phyloP scores from a whole-genome alignment of 805 yeast species.

The Lipomyces starkeyi region DNA sequence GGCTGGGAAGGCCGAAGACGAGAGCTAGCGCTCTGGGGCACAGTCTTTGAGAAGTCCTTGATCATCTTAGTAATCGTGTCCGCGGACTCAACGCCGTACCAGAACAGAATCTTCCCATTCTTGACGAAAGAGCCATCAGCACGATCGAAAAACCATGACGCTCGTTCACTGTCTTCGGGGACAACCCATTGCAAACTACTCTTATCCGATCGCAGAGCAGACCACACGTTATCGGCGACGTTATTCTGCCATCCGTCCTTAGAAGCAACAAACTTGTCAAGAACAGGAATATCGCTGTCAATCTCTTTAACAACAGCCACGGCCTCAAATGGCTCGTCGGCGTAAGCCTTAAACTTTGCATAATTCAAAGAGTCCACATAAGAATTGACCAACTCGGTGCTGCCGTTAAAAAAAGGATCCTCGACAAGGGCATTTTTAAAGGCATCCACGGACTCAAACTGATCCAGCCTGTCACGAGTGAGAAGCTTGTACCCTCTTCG shows the following conservation, averaged over 20 bases:
- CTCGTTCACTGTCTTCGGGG: slow-evolving; percentile 85
- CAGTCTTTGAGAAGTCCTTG: slow-evolving; percentile 18
- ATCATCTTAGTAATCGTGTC: slow-evolving; percentile 25
- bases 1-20: slow-evolving; percentile 14
- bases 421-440: slow-evolving; percentile 77
- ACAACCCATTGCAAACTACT: slow-evolving; percentile 83
- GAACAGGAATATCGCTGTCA: slow-evolving; percentile 60
- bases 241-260: slow-evolving; percentile 97
- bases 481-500: slow-evolving; percentile 94
- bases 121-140: slow-evolving; percentile 93
- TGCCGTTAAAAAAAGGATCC: slow-evolving; percentile 75
- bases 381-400: slow-evolving; percentile 75
- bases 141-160: slow-evolving; percentile 88
- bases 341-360: slow-evolving; percentile 72
- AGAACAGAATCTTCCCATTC: slow-evolving; percentile 87
- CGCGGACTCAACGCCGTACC: slow-evolving; percentile 75
- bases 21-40: neutral
- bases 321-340: slow-evolving; percentile 96
- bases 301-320: slow-evolving; percentile 76
- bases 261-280: slow-evolving; percentile 86
- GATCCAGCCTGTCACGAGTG: slow-evolving; percentile 65
- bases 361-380: slow-evolving; percentile 76
- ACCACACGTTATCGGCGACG: slow-evolving; percentile 93
- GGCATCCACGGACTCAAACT: slow-evolving; percentile 64
- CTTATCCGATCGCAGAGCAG: slow-evolving; percentile 76